A percentile compares a stretch with the other conserved stretches of the same genome.
Evolutionary conservation across 768 basidiomycete genomes (phyloP).

Genomic region (Suillus placidus): DNA sequence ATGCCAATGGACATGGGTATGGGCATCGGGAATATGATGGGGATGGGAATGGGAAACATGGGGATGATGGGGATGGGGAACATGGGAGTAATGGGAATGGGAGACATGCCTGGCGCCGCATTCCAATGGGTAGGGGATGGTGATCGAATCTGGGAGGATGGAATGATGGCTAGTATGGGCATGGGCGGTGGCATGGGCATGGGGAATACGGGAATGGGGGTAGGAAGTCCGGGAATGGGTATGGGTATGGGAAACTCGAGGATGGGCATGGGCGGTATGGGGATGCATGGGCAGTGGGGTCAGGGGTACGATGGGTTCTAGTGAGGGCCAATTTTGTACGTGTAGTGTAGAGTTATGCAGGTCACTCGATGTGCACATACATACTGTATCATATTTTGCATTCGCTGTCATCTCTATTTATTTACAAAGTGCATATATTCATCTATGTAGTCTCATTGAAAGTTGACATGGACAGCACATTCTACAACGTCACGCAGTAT

Average conservation of each 20-base stretch:
- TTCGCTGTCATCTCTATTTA: not conserved
- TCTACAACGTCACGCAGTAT: not conserved
- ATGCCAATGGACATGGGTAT: conserved; percentile 41
- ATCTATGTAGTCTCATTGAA: not conserved
- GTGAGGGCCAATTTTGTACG: conserved; percentile 14
- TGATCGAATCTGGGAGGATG: conserved; percentile 43
- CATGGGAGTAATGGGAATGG: conserved; percentile 41
- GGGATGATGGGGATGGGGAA: conserved; percentile 41
- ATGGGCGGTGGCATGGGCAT: conserved; percentile 27
- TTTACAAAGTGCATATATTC: not conserved
- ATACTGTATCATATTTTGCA: not conserved
- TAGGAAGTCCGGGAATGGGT: conserved; percentile 31
- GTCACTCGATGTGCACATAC: not conserved
- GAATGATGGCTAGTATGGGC: conserved; percentile 44
- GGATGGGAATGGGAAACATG: conserved; percentile 41
- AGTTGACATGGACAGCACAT: not conserved
- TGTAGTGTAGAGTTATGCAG: not conserved
- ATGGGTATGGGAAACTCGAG: conserved; percentile 38
- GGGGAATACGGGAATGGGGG: conserved; percentile 24
- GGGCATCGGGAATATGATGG: conserved; percentile 39
- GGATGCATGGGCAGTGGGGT: conserved; percentile 42
- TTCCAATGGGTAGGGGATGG: conserved; percentile 41
- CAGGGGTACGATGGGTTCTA: conserved; percentile 38
- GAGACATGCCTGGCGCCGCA: conserved; percentile 30
- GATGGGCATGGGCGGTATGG: conserved; percentile 39